Evolutionary conservation across 2,329 filamentous ascomycete species (phyloP), one percentile per base, ranked within the genome.

Genomic region (Botrytis porri): DNA sequence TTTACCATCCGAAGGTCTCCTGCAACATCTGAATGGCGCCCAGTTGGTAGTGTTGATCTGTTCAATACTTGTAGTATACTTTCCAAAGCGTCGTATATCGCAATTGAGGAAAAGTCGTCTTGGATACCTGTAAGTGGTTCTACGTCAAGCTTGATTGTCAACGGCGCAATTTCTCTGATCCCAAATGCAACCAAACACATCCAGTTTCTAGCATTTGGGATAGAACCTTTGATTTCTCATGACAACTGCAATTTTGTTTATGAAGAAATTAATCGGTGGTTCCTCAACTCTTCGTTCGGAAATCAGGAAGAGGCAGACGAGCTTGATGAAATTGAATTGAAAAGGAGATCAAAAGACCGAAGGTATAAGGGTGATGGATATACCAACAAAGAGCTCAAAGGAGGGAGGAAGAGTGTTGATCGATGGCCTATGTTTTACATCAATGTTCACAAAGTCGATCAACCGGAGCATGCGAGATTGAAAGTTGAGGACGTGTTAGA

Each of bases 361-460:
- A 80, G 82, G 35, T 84, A 81, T 73, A 88, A 86, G 73, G 81
- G 78, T 10, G 84, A 86, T 41, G 83, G 83, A 1, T 87, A 84
- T 72, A 87, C 85, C 1, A 82, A 81, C 45, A 86, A 82, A 75
- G 87, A 89, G 73, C 76, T 87, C 54, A 89, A 85, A 78, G 82
- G 81, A 12, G 77, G 82, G 20, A 86, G 85, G 61, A 95, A 93
- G 79, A 86, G 89, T 0, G 84, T 95, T 16, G 94, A 98, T 78
- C 88, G 89, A 69, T 96, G 93, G 90, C 94, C 95, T 0, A 95
- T 95, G 90, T 98, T 97, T 78, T 92, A 90, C 77, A 83, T 98
- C n/a, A 88, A 88, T 41, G 87, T 97, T 51, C 83, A 85, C 3
- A 78, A 86, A 18, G 57, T 59, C 16, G 32, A 65, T 48, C 51